These are phyloP conservation scores for Smallanthus sonchifolius DNA, from an alignment of 129 eudicot species.

Conservation along the genomic window DNA sequence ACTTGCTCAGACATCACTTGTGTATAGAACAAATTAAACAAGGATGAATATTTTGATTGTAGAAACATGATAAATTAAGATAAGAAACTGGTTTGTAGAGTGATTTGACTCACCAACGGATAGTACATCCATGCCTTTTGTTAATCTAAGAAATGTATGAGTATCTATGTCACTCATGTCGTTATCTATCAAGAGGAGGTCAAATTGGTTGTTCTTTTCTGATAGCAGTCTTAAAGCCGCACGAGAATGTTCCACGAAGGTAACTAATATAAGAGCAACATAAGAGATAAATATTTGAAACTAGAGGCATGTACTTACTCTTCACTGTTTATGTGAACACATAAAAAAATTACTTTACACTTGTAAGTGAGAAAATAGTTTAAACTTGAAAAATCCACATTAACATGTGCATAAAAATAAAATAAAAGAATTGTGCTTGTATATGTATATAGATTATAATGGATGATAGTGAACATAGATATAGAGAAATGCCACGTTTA, in stretches of 20 bases:
- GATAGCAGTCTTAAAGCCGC: constrained; percentile 28
- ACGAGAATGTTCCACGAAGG: constrained; percentile 13
- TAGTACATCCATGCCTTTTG: constrained; percentile 17
- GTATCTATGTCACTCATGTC: constrained; percentile 16
- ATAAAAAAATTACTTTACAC: neutral
- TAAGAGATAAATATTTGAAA: neutral
- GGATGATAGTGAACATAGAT: neutral
- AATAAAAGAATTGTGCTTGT: neutral
- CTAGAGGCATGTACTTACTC: neutral
- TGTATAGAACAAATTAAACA: neutral
- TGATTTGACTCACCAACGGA: constrained; percentile 20
- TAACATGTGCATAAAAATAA: neutral
- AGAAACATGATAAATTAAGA: too few species aligned
- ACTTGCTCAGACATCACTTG: constrained; percentile 40
- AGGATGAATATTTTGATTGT: too few species aligned
- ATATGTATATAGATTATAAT: neutral
- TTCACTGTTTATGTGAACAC: neutral
- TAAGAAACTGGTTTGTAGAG: neutral
- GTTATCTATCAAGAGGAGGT: constrained; percentile 28
- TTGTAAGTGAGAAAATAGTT: neutral
- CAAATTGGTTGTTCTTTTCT: constrained; percentile 8
- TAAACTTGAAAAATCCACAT: neutral
- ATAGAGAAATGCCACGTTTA: too few species aligned
- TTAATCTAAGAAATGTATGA: constrained; percentile 21
- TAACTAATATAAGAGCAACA: constrained; percentile 23